phyloP scores from a whole-genome alignment of 768 basidiomycete species.

The Leucocoprinus birnbaumii region DNA sequence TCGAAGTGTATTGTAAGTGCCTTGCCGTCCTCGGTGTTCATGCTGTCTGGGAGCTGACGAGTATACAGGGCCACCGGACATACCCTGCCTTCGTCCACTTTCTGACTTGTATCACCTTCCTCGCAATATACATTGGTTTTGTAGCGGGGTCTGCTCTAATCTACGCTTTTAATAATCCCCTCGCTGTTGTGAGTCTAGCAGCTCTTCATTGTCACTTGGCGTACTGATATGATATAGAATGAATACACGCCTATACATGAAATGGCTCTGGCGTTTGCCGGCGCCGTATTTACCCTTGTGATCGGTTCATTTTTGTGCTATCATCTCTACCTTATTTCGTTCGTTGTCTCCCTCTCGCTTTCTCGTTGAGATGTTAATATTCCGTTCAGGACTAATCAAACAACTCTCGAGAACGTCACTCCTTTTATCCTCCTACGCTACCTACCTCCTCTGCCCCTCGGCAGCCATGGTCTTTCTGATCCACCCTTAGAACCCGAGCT shows the following conservation, averaged over 20 bases:
- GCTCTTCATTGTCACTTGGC: background rate
- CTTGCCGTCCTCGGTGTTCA: background rate
- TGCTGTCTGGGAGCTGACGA: background rate
- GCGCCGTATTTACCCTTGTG: conserved; percentile 57
- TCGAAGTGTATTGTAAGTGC: conserved; percentile 67
- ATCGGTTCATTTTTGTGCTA: conserved; percentile 76
- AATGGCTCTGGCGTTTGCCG: conserved; percentile 58
- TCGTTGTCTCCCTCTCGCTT: conserved; percentile 4
- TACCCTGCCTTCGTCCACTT: conserved; percentile 86
- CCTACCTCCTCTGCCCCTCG: conserved; percentile 57
- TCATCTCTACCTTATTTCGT: conserved; percentile 67
- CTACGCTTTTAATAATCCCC: conserved; percentile 66
- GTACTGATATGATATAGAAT: conserved; percentile 36
- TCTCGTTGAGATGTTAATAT: background rate
- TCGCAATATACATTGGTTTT: conserved; percentile 57
- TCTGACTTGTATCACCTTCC: conserved; percentile 56
- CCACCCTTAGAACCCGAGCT: conserved; percentile 75
- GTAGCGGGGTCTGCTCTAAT: conserved; percentile 52
- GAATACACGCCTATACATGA: conserved; percentile 68
- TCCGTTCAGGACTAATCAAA: conserved; percentile 70
- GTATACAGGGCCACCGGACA: conserved; percentile 72
- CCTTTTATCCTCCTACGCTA: conserved; percentile 73
- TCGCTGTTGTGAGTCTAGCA: conserved; percentile 48
- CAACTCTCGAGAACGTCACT: conserved; percentile 76
- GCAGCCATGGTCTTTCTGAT: conserved; percentile 53